phyloP scores from a whole-genome alignment of 192 early-diverging fungal species.

The Backusella parvicylindrica region DNA sequence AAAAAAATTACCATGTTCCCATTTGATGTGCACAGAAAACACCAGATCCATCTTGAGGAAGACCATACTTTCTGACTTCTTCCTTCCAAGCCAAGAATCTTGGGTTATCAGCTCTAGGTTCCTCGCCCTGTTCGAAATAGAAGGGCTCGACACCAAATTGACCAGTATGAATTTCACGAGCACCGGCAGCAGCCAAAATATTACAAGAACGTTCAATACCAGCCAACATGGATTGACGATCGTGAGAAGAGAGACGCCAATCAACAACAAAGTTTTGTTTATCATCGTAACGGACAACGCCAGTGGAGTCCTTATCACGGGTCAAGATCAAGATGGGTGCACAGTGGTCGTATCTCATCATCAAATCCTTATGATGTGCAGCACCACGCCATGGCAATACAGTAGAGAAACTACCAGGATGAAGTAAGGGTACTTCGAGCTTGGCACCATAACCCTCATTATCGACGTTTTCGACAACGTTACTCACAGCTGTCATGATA shows the following conservation, averaged over 20 bases:
- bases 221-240: constrained; percentile 39
- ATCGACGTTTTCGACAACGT: constrained; percentile 54
- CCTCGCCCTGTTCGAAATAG: constrained; percentile 22
- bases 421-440: constrained; percentile 58
- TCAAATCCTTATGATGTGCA: constrained; percentile 46
- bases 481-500: constrained; percentile 67
- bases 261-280: constrained; percentile 41
- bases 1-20: constrained; percentile 58
- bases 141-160: constrained; percentile 47
- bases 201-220: constrained; percentile 44
- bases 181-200: constrained; percentile 64
- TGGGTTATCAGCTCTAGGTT: constrained; percentile 30
- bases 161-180: constrained; percentile 49
- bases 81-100: constrained; percentile 29
- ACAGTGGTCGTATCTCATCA: constrained; percentile 47
- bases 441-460: constrained; percentile 63
- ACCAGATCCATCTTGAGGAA: constrained; percentile 29
- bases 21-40: constrained; percentile 67
- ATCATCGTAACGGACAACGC: constrained; percentile 40
- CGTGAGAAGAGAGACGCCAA: constrained; percentile 51
- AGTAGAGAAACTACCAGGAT: constrained; percentile 44
- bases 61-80: constrained; percentile 25
- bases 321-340: constrained; percentile 49
- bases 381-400: constrained; percentile 48
- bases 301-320: constrained; percentile 59